Percentiles rank a stretch among this genome's conserved stretches.
phyloP scores from a whole-genome alignment of 768 basidiomycete genomes.

The Suillus subluteus region DNA sequence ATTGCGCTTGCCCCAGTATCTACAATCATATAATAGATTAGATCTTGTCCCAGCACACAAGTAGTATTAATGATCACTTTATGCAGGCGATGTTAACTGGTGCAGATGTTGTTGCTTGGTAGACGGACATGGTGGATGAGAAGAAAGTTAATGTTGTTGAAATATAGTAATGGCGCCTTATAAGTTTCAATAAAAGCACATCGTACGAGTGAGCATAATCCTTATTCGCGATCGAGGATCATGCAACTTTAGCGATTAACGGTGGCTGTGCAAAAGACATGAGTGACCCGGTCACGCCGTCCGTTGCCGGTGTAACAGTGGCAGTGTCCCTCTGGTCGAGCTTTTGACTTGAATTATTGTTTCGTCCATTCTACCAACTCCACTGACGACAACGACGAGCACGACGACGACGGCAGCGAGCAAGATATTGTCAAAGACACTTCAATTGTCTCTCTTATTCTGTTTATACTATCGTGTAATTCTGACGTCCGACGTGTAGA shows the following conservation, averaged over 20 bases:
- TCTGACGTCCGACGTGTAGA: conserved; percentile 6
- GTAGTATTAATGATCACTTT: conserved; percentile 58
- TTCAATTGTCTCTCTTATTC: conserved; percentile 22
- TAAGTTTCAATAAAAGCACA: conserved; percentile 15
- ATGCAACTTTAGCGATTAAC: conserved; percentile 2
- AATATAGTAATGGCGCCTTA: conserved; percentile 8
- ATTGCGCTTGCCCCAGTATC: conserved; percentile 99
- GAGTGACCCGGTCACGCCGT: conserved; percentile 13
- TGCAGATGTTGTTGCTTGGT: conserved; percentile 88
- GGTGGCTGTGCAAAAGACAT: conserved; percentile 25
- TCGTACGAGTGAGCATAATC: conserved; percentile 14
- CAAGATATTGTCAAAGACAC: conserved; percentile 20
- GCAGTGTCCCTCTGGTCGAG: conserved; percentile 12
- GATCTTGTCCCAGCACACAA: not conserved
- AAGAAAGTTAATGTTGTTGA: not conserved
- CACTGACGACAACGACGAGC: conserved; percentile 21
- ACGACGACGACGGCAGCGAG: conserved; percentile 15
- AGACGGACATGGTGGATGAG: conserved; percentile 52
- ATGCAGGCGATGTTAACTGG: conserved; percentile 99
- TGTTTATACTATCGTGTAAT: conserved; percentile 5
- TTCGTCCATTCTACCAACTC: not conserved
- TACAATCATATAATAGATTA: conserved; percentile 35
- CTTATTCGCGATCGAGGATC: conserved; percentile 13
- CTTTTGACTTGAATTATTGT: conserved; percentile 10
- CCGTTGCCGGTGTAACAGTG: conserved; percentile 1